Base-by-base conservation (phyloP, 345 rosid genomes). In the Brassica carinata region DNA sequence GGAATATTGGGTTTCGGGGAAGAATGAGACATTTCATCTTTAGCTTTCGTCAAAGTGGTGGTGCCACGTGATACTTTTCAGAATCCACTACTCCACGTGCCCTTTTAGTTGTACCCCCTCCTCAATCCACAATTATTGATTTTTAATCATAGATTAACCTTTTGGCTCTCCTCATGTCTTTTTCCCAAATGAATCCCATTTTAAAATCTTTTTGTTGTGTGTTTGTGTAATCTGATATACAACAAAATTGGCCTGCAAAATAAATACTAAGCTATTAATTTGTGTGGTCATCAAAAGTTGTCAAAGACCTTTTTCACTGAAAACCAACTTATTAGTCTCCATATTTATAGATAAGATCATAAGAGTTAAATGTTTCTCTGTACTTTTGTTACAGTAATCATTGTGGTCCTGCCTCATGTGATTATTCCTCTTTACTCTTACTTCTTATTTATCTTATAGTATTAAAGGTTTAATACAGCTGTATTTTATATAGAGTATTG, bases 1-100 rank as follows among this genome's bases (percentile, higher is more conserved):
- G 2, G 53, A n/a, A 59, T 59, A 69, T 69, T 69, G 75, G 64
- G 7, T 62, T 30, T 43, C 31, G 48, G 51, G 76, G 76, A 69
- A 8, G 81, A 72, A 72, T 48, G 2, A 66, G 77, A 79, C 82
- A 67, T 40, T 17, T 76, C 86, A 83, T 72, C 87, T 83, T 62
- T 75, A 81, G 67, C 83, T 79, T 68, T 79, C 73, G 74, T 74
- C 82, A 79, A 73, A 73, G 82, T 40, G 82, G 73, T 59, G 61
- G 48, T 53, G 58, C 58, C 83, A 79, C 83, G 83, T 74, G 83
- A 79, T 45, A 74, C 83, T 74, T 79, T 67, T 67, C 83, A 79
- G 83, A 79, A 61, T 62, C 83, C 83, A 79, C 78, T 57, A 55
- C 74, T 79, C 55, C 83, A 79, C 83, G 83, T 79, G 78, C 83